Conservation (phyloP, 2,329 filamentous ascomycete genomes). For the Penicillium sp. region DNA sequence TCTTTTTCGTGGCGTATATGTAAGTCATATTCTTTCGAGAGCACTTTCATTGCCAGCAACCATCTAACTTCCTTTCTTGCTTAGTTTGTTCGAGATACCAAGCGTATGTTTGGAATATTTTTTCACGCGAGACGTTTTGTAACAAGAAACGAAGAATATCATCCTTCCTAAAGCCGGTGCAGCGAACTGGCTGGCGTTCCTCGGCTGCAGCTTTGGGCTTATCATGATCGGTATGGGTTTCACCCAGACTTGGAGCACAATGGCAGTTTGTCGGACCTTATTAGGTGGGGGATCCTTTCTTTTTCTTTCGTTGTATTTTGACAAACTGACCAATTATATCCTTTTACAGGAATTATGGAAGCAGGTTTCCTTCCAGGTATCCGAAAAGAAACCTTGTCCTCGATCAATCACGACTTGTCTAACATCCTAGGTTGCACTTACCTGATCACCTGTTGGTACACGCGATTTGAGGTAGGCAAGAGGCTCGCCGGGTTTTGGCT, state of each 20-base stretch:
- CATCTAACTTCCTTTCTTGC: no score
- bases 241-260: slow-evolving; percentile 34
- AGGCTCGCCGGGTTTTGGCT: slow-evolving; percentile 29
- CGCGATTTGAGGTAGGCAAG: slow-evolving; percentile 40
- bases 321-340: not conserved
- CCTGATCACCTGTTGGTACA: slow-evolving; percentile 43
- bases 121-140: not conserved
- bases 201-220: slow-evolving; percentile 29
- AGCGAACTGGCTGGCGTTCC: slow-evolving; percentile 32
- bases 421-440: slow-evolving; percentile 42
- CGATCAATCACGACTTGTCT: no score
- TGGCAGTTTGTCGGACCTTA: slow-evolving; percentile 35
- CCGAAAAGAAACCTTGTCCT: no score
- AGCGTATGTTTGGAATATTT: not conserved
- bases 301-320: no score
- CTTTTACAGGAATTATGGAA: slow-evolving; percentile 25
- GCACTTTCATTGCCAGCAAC: no score
- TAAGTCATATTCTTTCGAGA: no score
- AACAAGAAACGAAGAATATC: slow-evolving; percentile 25
- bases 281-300: no score
- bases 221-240: slow-evolving; percentile 38
- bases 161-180: slow-evolving; percentile 32
- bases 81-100: not conserved
- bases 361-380: slow-evolving; percentile 31
- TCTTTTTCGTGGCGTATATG: slow-evolving; percentile 34